These are phyloP conservation scores for Solioccasus polychromus DNA, from an alignment of 768 basidiomycete genomes.

Conservation along the genomic window DNA sequence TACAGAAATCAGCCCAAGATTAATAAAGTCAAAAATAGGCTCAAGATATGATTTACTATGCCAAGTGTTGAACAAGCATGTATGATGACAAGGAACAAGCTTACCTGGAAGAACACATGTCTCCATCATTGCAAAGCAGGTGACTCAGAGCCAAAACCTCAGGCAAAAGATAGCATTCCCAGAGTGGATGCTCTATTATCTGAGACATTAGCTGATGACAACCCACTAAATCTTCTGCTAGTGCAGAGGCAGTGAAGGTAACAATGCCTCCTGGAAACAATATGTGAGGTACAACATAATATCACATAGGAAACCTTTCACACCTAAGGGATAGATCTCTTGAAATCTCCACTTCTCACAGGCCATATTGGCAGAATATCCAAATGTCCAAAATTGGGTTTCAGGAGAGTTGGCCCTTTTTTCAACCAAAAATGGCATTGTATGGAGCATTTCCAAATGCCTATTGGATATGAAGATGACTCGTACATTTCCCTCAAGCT, in stretches of 20 bases:
- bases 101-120: constrained; percentile 5
- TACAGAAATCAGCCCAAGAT: constrained; percentile 54
- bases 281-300: neutral
- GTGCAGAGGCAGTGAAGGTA: constrained; percentile 64
- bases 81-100: neutral
- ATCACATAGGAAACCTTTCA: constrained; percentile 11
- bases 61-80: neutral
- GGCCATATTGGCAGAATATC: constrained; percentile 54
- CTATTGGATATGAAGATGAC: constrained; percentile 68
- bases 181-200: constrained; percentile 59
- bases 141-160: constrained; percentile 51
- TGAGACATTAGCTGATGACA: constrained; percentile 47
- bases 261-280: constrained; percentile 59
- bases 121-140: constrained; percentile 7
- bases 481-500: constrained; percentile 39
- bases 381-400: constrained; percentile 65
- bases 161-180: constrained; percentile 67
- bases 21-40: constrained; percentile 34
- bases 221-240: constrained; percentile 51
- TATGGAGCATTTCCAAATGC: constrained; percentile 47
- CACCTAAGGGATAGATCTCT: constrained; percentile 69
- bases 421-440: constrained; percentile 47
- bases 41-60: constrained; percentile 14
- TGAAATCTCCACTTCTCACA: constrained; percentile 56
- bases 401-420: constrained; percentile 44